Conservation (phyloP, 2,329 filamentous ascomycete species). For the Tolypocladium tundrense region DNA sequence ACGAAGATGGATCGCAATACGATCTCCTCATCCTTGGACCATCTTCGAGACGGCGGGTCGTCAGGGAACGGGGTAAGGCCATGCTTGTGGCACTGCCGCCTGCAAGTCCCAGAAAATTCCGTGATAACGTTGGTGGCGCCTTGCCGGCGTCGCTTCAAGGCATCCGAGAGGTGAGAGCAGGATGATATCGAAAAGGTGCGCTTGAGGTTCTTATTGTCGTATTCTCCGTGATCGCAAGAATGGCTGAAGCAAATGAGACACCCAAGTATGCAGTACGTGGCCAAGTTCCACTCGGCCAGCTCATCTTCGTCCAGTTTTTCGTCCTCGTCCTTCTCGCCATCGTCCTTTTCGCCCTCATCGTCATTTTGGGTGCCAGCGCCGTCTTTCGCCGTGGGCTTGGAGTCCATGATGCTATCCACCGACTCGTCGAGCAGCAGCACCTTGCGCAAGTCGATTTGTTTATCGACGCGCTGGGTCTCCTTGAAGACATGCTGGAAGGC, state of each 20-base stretch:
- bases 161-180: conserved; percentile 19
- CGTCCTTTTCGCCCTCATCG: conserved; percentile 21
- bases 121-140: conserved; percentile 2
- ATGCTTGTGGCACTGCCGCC: conserved; percentile 30
- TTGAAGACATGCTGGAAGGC: conserved; percentile 48
- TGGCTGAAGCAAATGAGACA: conserved; percentile 51
- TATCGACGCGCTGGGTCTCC: conserved; percentile 18
- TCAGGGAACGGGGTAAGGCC: conserved; percentile 11
- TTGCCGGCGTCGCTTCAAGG: conserved; percentile 16
- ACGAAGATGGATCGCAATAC: conserved; percentile 37
- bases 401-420: conserved; percentile 42
- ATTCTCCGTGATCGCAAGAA: conserved; percentile 52
- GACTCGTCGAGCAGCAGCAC: conserved; percentile 43
- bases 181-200: conserved; percentile 39
- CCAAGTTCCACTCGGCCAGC: conserved; percentile 35
- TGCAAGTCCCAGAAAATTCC: conserved; percentile 18
- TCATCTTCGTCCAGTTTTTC: conserved; percentile 24
- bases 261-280: conserved; percentile 44
- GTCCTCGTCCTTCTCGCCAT: conserved; percentile 23
- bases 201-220: conserved; percentile 41
- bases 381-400: conserved; percentile 42
- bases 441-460: conserved; percentile 37
- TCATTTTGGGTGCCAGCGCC: conserved; percentile 19
- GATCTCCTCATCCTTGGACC: conserved; percentile 38
- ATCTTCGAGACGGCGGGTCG: conserved; percentile 17